Evolutionary conservation across 306 rosid genomes (phyloP).

Genomic region (Astragalus glycyphyllos): DNA sequence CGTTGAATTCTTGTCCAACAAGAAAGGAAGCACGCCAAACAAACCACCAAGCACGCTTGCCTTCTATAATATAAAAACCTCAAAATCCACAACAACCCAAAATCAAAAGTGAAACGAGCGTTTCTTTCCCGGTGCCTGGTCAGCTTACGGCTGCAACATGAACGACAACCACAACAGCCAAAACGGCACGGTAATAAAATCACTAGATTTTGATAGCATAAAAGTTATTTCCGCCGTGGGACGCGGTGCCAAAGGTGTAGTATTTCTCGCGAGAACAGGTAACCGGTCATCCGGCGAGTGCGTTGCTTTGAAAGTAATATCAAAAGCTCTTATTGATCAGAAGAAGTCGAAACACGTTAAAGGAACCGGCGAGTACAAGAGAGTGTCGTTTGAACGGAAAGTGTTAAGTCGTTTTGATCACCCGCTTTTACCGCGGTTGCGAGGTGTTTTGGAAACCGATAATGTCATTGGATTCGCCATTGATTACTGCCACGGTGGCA

Average conservation of each 20-base stretch:
- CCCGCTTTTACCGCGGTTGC: constrained; percentile 70
- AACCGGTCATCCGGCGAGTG: constrained; percentile 40
- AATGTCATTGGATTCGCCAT: constrained; percentile 76
- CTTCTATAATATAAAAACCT: not conserved
- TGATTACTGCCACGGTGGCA: constrained; percentile 88
- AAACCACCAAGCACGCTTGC: not conserved
- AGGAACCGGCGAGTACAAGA: constrained; percentile 51
- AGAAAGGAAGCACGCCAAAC: constrained; percentile 5
- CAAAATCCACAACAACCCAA: not conserved
- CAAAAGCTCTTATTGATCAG: constrained; percentile 64
- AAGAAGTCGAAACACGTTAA: constrained; percentile 44
- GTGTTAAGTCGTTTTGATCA: constrained; percentile 73
- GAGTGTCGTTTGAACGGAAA: constrained; percentile 75
- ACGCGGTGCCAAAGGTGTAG: constrained; percentile 95
- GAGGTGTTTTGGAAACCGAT: constrained; percentile 69
- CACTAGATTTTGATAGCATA: constrained; percentile 54
- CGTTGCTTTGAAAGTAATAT: constrained; percentile 78
- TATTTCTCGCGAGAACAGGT: constrained; percentile 56
- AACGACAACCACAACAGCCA: constrained; percentile 28
- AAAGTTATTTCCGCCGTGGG: constrained; percentile 71
- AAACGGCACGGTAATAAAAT: not conserved
- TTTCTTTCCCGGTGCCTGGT: constrained; percentile 3
- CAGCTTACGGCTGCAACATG: constrained; percentile 51
- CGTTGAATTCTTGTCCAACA: constrained; percentile 39
- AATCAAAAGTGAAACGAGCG: not conserved